Evolutionary conservation across 345 rosid genomes (phyloP).

Genomic region (Cardamine chenopodiifolia): DNA sequence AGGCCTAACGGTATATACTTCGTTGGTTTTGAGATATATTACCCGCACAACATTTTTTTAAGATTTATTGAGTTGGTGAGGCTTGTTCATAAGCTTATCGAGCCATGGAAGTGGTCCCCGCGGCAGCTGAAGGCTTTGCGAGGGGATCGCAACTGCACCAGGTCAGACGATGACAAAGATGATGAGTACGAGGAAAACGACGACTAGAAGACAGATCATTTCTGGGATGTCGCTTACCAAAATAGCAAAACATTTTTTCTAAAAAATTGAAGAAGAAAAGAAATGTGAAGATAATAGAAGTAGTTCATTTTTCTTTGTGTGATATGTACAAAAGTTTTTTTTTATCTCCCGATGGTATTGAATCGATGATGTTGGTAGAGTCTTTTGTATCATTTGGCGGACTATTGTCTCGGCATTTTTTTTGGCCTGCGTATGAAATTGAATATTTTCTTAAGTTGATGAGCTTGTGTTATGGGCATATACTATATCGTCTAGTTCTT

Average conservation of each 20-base stretch:
- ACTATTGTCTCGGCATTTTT: neutral
- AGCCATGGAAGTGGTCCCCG: conserved; percentile 46
- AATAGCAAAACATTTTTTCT: neutral
- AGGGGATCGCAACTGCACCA: conserved; percentile 1
- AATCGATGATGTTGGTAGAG: neutral
- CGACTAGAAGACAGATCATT: conserved; percentile 25
- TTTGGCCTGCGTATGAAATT: neutral
- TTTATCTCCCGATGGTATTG: neutral
- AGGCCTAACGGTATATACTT: conserved; percentile 42
- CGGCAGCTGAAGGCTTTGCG: conserved; percentile 35
- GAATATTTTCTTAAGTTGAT: neutral
- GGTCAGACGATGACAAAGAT: conserved; percentile 11
- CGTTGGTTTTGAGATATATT: conserved; percentile 38
- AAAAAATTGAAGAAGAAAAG: neutral
- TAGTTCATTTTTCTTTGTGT: conserved; percentile 1
- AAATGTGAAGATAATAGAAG: conserved; percentile 12
- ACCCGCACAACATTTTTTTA: conserved; percentile 32
- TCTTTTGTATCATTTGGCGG: conserved; percentile 3
- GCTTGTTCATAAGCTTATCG: conserved; percentile 40
- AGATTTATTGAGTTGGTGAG: conserved; percentile 39
- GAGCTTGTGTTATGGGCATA: neutral
- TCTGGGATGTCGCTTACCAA: conserved; percentile 16
- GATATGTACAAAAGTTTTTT: neutral
- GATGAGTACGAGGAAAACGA: neutral
- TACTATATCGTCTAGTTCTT: neutral